Evolutionary conservation across 2,329 filamentous ascomycete species (phyloP), one percentile per base, ranked within the genome.

Genomic region (Cladophialophora bantiana): DNA sequence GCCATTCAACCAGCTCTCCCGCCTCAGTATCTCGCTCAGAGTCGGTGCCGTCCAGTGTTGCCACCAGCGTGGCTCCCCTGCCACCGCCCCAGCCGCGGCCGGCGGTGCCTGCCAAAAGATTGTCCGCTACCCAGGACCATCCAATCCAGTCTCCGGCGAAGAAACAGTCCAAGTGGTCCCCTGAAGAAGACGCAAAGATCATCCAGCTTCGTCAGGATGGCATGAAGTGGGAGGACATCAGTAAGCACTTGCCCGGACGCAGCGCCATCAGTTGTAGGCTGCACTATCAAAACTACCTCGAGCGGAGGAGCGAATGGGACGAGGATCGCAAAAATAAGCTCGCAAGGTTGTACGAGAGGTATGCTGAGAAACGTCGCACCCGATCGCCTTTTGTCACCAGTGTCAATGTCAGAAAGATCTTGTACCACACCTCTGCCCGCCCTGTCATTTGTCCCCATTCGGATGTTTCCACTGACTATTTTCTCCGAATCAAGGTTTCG

Each of bases 161-260:
- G 83, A 96, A 94, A 81, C 93, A 97, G 79, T 96, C 92, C 76
- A 98, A 98, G 80, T 98, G 95, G 95, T 96, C 92, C 4, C 85
- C 90, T 0, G 93, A 97, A 69, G 94, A 98, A 78, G 93, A 98
- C 78, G 88, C 91, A n/a, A 83, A 95, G 57, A 97, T 97, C 73
- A 97, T 97, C 74, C 92, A 96, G 78, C 86, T 98, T 69, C 88
- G 94, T 65, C 92, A 93, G 42, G 89, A 89, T 73, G 92, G 92
- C 7, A 97, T 97, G 93, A 98, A 98, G 77, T 98, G 94, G 95
- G 94, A 98, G 77, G 94, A 98, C 78, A 97, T 98, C 74, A 96
- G 93, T 69, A 96, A 94, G 82, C 88, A 90, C 62, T 83, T 98
- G 58, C 94, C 93, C 2, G 94, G 94, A 69, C 88, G 95, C 73